Base-by-base conservation (phyloP, 352 stramenopile species). In the Pythium aquatile region DNA sequence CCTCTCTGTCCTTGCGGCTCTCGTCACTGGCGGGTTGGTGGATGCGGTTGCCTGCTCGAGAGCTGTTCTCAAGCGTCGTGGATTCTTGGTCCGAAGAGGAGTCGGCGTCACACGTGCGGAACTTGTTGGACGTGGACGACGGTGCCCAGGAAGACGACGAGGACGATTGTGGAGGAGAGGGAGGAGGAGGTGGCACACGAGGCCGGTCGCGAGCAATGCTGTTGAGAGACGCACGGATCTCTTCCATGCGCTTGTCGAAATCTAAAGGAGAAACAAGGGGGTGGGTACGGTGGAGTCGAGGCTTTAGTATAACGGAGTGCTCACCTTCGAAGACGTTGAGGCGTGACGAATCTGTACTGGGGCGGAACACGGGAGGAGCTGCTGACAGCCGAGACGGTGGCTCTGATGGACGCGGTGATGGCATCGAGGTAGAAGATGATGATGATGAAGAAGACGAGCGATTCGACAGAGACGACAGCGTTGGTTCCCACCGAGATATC, bases 211-310 rank as follows among this genome's bases (percentile, higher is more conserved):
- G 69, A 3, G 79, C 76, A 17, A 91, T 85, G 32, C 76, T 69
- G 24, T 79, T 85, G 20, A 91, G 63, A 5, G 82, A 91, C 47
- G 71, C 71, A 1, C 82, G 82, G 32, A 89, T 88, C 61, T 91
- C 75, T 58, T 89, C 79, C 82, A 91, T 91, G 5, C 82, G 78
- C 52, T 74, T 74, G 58, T 91, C 82, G 44, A 89, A 88, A 59
- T 89, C 82, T 89, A 33, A 40, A 20, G 29, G 5, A 51, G 44
- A 17, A 30, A 0, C 3, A 3, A 51, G 6, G 24, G n/a, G 4
- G 6, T 42, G 37, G 11, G 1, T 42, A 6, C 0, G 5, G 8
- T 5, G 17, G 20, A 24, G 20, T 24, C 20, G 20, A 24, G 20
- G 20, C 20, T 24, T 24, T 24, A 24, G 20, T 24, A 24, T 24